Base-by-base conservation (phyloP, 2,329 filamentous ascomycete species). In the Cladosporium sphaerospermum region DNA sequence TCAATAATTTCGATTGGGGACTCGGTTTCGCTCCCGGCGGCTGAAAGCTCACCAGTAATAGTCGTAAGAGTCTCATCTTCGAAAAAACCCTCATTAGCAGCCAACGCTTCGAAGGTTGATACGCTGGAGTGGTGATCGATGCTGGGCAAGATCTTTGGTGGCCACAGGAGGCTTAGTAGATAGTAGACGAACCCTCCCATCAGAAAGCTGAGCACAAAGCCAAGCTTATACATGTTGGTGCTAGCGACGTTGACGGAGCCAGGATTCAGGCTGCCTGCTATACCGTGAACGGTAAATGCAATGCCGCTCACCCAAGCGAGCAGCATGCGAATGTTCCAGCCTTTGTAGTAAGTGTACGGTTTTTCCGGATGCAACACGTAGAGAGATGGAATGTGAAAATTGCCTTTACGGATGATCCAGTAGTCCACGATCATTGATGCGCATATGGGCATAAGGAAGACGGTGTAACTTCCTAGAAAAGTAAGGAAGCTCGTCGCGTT, bases 381-480 rank as follows among this genome's bases (percentile, higher is more conserved):
- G 11, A 72, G 64, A 0, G 65, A 68, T 0, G 70, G 69, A 3
- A 73, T 61, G 49, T 74, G 69, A 8, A 73, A 55, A 43, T 75
- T 74, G 8, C 72, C 70, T 52, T 71, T 72, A 9, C 69, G 62
- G 3, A 64, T 54, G 39, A 71, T 32, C 57, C 61, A 69, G 58
- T 73, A 74, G 56, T 75, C 72, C 13, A 71, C 62, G 8, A 74
- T 67, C 61, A 71, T 69, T 34, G 66, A 62, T 10, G 64, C 66
- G 43, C 63, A 65, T 8, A 74, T 65, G 0, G 73, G 73, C 51
- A 67, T 68, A 53, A 75, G 62, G 59, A 75, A 74, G 49, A 72
- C 66, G 10, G 65, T 65, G 56, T 74, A 75, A 1, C 65, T 68
- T 5, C 67, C 67, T 1, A 75, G 59, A 56, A 75, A 75, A 4